Evolutionary conservation across 2,329 filamentous ascomycete species (phyloP).

Genomic region (Thermothelomyces thermophilus): DNA sequence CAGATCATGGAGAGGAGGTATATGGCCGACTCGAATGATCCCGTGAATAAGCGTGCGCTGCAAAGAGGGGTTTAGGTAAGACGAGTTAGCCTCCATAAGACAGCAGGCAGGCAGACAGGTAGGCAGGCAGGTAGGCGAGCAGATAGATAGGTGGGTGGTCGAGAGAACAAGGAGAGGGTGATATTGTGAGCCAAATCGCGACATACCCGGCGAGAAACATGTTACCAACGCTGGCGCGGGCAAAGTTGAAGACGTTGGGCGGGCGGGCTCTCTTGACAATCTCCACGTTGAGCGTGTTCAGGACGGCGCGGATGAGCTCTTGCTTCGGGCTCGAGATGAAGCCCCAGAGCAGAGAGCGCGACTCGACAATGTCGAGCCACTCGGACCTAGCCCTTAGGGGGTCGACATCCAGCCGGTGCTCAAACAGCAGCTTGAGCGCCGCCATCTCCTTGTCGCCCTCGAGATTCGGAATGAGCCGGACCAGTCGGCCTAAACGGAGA

Average conservation of each 20-base stretch:
- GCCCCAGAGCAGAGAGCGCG: slow-evolving; percentile 69
- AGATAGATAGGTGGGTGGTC: too few relatives aligned
- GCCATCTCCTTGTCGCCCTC: slow-evolving; percentile 56
- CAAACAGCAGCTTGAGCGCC: slow-evolving; percentile 79
- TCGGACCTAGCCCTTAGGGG: slow-evolving; percentile 59
- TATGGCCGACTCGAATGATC: slow-evolving; percentile 86
- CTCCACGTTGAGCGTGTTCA: slow-evolving; percentile 71
- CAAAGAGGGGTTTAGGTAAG: too few relatives aligned
- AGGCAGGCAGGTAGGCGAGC: background rate
- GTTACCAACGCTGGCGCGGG: slow-evolving; percentile 69
- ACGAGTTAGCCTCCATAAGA: too few relatives aligned
- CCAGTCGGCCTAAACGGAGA: slow-evolving; percentile 59
- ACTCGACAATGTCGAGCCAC: slow-evolving; percentile 87
- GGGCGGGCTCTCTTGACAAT: slow-evolving; percentile 70
- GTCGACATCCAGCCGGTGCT: slow-evolving; percentile 67
- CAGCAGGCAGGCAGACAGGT: background rate
- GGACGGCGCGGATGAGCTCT: slow-evolving; percentile 69
- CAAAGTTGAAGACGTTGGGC: slow-evolving; percentile 69
- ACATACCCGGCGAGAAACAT: slow-evolving; percentile 66
- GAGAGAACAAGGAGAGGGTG: too few relatives aligned
- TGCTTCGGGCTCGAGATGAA: slow-evolving; percentile 63
- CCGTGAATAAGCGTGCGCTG: slow-evolving; percentile 75
- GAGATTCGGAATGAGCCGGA: slow-evolving; percentile 75
- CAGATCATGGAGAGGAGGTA: slow-evolving; percentile 85
- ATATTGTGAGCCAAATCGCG: too few relatives aligned